Evolutionary conservation across 257 asterid genomes (phyloP), one percentile per base, ranked within the genome.

Genomic region (Solanum rostratum): DNA sequence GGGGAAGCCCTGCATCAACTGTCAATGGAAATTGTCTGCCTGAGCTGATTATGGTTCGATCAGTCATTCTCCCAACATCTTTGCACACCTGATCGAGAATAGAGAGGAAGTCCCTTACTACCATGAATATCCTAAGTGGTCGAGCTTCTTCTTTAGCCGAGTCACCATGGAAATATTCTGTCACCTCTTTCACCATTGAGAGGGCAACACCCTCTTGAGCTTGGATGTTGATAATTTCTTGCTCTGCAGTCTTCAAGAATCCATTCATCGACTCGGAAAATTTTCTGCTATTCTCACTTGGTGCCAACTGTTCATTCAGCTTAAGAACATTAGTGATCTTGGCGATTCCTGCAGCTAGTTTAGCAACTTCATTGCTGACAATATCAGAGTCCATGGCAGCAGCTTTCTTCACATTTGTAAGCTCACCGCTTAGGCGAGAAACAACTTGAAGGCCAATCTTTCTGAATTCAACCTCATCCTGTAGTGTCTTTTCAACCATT

Each of bases 141-240:
- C 81, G 96, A 87, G 98, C 94, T 86, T 92, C 98, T 86, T 92
- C 97, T 89, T 86, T 95, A 16, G 90, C 91, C 2, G 92, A 92
- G 89, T 88, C 91, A 3, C 98, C 98, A 83, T 93, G 96, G 90
- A 95, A 93, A 86, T 91, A 93, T 81, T 88, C 97, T 0, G 96
- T 95, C 63, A 95, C 85, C 46, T 93, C 98, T 88, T 89, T 93
- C 10, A 93, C 97, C 93, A 91, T 92, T 13, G 97, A 93, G 33
- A 95, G 85, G 14, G 98, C 90, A 54, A 90, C 84, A 7, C 94
- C 87, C 82, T 93, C 98, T 71, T 90, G 89, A 13, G 93, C 91
- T 90, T 92, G 93, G 55, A 92, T 66, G 19, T 87, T 88, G 37
- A 79, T 84, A 13, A 95, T 93, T 79, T 90, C 93, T 41, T 52